Percentiles rank a stretch among this genome's conserved stretches.
Evolutionary conservation across 192 early-diverging fungal species (phyloP).

Genomic region (Backusella luteola): DNA sequence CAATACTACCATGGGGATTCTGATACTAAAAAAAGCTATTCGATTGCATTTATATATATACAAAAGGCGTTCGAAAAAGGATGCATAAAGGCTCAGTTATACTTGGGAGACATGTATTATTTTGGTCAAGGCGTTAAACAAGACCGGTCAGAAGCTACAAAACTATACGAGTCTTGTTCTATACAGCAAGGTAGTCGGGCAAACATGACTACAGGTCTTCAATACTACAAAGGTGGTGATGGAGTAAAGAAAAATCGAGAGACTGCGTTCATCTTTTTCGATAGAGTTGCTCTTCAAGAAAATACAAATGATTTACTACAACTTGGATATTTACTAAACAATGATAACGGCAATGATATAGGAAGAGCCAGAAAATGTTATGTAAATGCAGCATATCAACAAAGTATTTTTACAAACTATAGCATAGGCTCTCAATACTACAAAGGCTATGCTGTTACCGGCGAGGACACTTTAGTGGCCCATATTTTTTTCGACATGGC

Average conservation of each 20-base stretch:
- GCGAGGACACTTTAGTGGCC: neutral
- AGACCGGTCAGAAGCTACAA: neutral
- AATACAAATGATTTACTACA: neutral
- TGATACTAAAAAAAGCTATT: neutral
- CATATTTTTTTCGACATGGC: neutral
- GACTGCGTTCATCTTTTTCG: neutral
- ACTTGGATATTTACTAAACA: neutral
- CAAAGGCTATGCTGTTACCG: neutral
- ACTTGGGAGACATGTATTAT: neutral
- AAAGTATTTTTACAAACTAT: neutral
- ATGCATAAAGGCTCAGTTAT: neutral
- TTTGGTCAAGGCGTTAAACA: neutral
- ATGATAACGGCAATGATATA: neutral
- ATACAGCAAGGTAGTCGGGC: neutral
- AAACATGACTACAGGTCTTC: neutral
- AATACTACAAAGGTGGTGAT: neutral
- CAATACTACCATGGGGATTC: neutral
- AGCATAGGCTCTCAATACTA: neutral
- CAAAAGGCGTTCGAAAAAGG: neutral
- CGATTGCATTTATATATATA: neutral
- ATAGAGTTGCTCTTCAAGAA: neutral
- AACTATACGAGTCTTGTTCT: neutral
- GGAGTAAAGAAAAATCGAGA: neutral
- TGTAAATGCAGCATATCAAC: neutral
- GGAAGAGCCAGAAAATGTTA: neutral